phyloP scores from a whole-genome alignment of 768 basidiomycete genomes.

The Steccherinum ochraceum region DNA sequence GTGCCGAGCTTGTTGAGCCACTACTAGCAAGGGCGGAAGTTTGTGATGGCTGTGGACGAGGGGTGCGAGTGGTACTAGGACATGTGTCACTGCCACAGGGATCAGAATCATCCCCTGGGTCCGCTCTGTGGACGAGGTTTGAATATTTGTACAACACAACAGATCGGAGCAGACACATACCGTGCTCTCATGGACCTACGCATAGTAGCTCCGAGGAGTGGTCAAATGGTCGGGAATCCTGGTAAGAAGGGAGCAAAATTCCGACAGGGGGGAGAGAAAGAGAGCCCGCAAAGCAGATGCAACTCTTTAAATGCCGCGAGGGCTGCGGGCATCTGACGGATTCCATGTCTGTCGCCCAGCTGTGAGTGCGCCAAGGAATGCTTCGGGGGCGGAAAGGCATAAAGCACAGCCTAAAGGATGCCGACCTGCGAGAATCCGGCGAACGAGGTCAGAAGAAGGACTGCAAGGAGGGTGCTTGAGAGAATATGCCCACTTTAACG shows the following conservation, averaged over 20 bases:
- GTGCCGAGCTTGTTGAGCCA: too few relatives aligned
- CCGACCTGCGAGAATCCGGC: not conserved
- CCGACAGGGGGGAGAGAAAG: too few relatives aligned
- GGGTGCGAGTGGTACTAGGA: not conserved
- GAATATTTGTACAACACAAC: not conserved
- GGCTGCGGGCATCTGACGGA: too few relatives aligned
- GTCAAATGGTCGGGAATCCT: not conserved
- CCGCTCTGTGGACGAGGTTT: too few relatives aligned
- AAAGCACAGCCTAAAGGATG: not conserved
- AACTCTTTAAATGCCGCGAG: not conserved
- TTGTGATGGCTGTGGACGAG: not conserved
- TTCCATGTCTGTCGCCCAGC: too few relatives aligned
- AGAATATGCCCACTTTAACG: constrained; percentile 9
- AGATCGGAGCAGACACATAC: not conserved
- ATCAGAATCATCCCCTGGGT: not conserved
- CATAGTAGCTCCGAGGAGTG: too few relatives aligned
- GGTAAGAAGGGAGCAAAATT: too few relatives aligned
- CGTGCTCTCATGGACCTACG: too few relatives aligned
- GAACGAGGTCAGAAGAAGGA: not conserved
- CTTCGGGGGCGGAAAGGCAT: not conserved
- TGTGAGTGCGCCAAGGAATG: too few relatives aligned
- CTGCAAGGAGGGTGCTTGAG: too few relatives aligned
- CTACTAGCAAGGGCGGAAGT: too few relatives aligned
- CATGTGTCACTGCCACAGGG: not conserved
- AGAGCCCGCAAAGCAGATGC: too few relatives aligned